Conservation (phyloP, 805 yeast species). For the Wickerhamomyces queroliae region DNA sequence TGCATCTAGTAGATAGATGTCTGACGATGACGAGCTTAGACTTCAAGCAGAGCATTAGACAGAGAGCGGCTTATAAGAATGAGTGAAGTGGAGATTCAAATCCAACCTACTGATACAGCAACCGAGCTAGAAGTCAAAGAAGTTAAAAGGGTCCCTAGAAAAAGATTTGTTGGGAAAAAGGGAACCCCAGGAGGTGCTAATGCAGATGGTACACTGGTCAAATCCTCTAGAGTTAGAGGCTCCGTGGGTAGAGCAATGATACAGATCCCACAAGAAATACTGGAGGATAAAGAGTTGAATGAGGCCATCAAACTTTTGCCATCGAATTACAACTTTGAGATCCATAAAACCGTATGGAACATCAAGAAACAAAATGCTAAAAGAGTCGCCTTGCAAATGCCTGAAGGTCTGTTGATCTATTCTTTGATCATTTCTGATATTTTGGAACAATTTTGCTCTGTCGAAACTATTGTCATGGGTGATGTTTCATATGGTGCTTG, state of each 20-base stretch:
- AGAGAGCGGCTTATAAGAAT: not conserved
- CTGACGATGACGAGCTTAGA: no score
- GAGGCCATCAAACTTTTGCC: conserved; percentile 81
- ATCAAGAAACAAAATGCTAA: conserved; percentile 67
- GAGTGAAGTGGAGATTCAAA: conserved; percentile 2
- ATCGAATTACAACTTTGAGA: conserved; percentile 89
- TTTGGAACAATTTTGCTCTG: conserved; percentile 81
- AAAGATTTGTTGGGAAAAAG: conserved; percentile 58
- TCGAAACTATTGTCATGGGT: conserved; percentile 93
- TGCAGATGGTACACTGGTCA: conserved; percentile 8
- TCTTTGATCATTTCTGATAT: conserved; percentile 89
- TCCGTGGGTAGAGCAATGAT: conserved; percentile 60
- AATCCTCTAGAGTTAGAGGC: conserved; percentile 22
- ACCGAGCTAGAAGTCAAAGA: not conserved
- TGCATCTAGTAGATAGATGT: no score
- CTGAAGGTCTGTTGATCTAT: conserved; percentile 89
- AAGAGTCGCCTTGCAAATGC: conserved; percentile 93
- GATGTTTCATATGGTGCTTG: conserved; percentile 99
- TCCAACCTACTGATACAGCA: not conserved
- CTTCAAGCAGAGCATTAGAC: no score
- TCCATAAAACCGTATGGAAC: conserved; percentile 95
- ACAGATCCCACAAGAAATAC: conserved; percentile 84
- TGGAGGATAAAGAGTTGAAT: conserved; percentile 75
- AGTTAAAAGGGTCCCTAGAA: conserved; percentile 31
- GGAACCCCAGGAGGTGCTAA: conserved; percentile 4